Evolutionary conservation across 352 stramenopile species (phyloP), one percentile per base, ranked within the genome.

Genomic region (Globisporangium paroecandrum): DNA sequence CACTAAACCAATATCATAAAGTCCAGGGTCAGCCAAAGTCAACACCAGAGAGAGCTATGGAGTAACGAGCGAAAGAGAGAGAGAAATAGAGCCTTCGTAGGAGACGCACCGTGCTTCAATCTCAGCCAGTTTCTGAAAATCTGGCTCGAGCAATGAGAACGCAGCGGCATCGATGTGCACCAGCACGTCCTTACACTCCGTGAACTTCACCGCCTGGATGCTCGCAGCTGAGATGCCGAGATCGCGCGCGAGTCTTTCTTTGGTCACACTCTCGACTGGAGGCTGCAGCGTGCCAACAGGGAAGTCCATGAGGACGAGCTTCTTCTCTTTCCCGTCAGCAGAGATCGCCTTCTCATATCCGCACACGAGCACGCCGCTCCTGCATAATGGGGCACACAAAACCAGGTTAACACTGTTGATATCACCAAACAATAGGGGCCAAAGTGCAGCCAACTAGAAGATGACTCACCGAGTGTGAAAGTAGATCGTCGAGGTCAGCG

Each of bases 391-490:
- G n/a, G 1, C 18, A 63, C 3, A 53, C 6, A n/a, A 18, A 38
- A 18, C 32, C 18, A 63, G n/a, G 65, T 18, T 58, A 71, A 13
- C 61, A 15, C 1, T 34, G 41, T 15, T 4, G 20, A 27, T 24
- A 25, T 25, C 51, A 24, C 12, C 54, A 63, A n/a, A 13, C 13
- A 22, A 32, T 49, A 24, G 18, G 22, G 9, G 12, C 4, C 4
- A 38, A 38, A 38, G 8, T 10, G 12, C 1, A 36, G 2, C n/a
- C 24, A 36, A 38, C 20, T 36, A 32, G 8, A 38, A 25, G 27
- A 10, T 1, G 54, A 82, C 71, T 51, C 63, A 79, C 76, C 83
- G 38, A 13, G 88, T 95, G 68, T 93, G 75, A 70, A 97, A 97
- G 46, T 79, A 73, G 34, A 96, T 81, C 5, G 73, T 76, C 38